phyloP scores from a whole-genome alignment of 495 filamentous ascomycete species.

The Talaromyces nanjingensis region DNA sequence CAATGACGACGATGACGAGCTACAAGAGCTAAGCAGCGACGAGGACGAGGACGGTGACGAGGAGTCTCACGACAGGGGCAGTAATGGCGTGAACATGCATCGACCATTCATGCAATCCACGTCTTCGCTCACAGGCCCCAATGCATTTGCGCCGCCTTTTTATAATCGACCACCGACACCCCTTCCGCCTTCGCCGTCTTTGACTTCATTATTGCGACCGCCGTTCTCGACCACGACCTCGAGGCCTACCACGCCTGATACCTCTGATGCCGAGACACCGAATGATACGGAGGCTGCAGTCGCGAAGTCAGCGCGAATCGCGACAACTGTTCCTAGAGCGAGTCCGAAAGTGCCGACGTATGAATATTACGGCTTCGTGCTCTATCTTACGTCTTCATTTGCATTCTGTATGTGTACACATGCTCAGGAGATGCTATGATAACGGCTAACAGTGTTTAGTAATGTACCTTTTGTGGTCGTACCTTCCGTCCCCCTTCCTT shows the following conservation, averaged over 20 bases:
- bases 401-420: conserved; percentile 51
- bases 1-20: conserved; percentile 9
- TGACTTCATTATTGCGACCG: conserved; percentile 89
- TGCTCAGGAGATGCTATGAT: background rate
- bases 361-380: conserved; percentile 97
- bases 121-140: conserved; percentile 35
- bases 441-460: conserved; percentile 26
- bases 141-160: conserved; percentile 77
- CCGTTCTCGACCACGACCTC: conserved; percentile 64
- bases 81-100: conserved; percentile 28
- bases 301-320: conserved; percentile 53
- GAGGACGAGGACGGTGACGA: conserved; percentile 4
- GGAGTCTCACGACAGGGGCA: background rate
- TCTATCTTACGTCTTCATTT: conserved; percentile 78
- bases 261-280: conserved; percentile 72
- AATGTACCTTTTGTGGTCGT: conserved; percentile 91
- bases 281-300: conserved; percentile 57
- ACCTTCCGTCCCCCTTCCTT: conserved; percentile 83
- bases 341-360: conserved; percentile 93
- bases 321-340: conserved; percentile 75
- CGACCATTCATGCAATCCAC: conserved; percentile 37
- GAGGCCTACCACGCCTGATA: conserved; percentile 84
- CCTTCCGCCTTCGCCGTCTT: conserved; percentile 83
- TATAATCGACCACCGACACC: conserved; percentile 85
- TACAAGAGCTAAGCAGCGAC: background rate